Base-by-base conservation (phyloP, 1,284 basidiomycete species). In the Taiwanofungus camphoratus region DNA sequence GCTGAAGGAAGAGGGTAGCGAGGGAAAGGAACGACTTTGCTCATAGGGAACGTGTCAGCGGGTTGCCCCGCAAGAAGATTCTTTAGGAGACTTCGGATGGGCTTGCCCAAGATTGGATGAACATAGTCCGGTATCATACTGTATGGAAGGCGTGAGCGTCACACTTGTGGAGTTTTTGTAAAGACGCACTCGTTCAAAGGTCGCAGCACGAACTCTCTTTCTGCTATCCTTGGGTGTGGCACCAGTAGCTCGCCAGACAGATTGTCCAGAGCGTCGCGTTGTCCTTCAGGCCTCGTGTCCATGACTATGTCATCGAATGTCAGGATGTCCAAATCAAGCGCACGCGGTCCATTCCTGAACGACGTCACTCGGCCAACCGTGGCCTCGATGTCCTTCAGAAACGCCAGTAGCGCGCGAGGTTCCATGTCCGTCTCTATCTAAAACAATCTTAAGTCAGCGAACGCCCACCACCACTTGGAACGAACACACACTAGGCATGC, bases 131-230 rank as follows among this genome's bases (percentile, higher is more conserved):
- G 82, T 6, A 87, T 76, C 65, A 91, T 82, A 57, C 87, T 90
- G 38, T 1, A 24, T 15, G 16, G n/a, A n/a, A n/a, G n/a, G n/a
- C n/a, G n/a, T n/a, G n/a, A n/a, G n/a, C n/a, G n/a, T n/a, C n/a
- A n/a, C n/a, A n/a, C n/a, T n/a, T n/a, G n/a, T n/a, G n/a, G n/a
- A n/a, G n/a, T n/a, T n/a, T n/a, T n/a, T n/a, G n/a, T n/a, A 48
- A 12, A 7, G 26, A 69, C 87, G 50, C 52, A 93, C 91, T 99
- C 94, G 33, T 73, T 76, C 35, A 97, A 60, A 2, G 96, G 95
- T 11, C 90, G 69, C 26, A 99, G 69, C 0, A 98, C 94, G 54
- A 98, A 99, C 57, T 95, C 92, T 31, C 95, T 70, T 64, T 98
- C 95, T 0, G 65, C 61, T 26, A 96, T 65, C 36, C 83, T 73